Evolutionary conservation across 2,329 filamentous ascomycete species (phyloP), one percentile per base, ranked within the genome.

Genomic region (Penicillium sp.): DNA sequence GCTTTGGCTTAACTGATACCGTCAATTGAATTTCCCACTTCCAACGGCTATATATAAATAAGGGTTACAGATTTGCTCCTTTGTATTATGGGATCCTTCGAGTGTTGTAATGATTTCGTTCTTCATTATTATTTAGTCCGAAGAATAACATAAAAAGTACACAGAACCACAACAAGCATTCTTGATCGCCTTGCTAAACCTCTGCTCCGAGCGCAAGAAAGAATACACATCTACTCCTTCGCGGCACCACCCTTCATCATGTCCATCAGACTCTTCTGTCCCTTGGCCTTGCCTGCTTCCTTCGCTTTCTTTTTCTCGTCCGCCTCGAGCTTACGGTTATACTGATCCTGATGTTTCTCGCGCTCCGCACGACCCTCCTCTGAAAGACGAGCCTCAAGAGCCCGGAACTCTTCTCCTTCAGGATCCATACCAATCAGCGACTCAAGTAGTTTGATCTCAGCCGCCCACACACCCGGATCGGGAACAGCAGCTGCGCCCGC

Each of bases 381-480:
- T 51, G 84, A 77, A 57, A 97, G 67, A 43, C 80, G 75, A 50
- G 69, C 67, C 57, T 88, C 88, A 45, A 87, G 69, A 12, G 73
- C 68, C 57, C 69, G 73, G 64, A 96, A 96, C 60, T 87, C 83
- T 8, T 83, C 76, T n/a, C 80, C 75, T 32, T 88, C 84, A 0
- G 80, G 66, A 64, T 96, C 85, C 80, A 90, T 88, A 7, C 84
- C 91, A 35, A 96, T 85, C 44, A 98, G 74, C 40, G 82, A 82
- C 71, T 98, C 93, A 5, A 98, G 77, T 56, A 97, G 74, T 73
- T 96, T 96, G 70, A 98, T 97, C 72, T 98, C 93, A 40, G 83
- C 78, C 1, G 90, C 89, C 90, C 91, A 97, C 15, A 96, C 78
- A 46, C 80, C 75, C 67, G 84, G 88, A 67, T 96, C 88, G 63